Percentiles rank a stretch among this genome's conserved stretches.
phyloP scores from a whole-genome alignment of 1,139 yeast genomes.

The Pichia sp. region DNA sequence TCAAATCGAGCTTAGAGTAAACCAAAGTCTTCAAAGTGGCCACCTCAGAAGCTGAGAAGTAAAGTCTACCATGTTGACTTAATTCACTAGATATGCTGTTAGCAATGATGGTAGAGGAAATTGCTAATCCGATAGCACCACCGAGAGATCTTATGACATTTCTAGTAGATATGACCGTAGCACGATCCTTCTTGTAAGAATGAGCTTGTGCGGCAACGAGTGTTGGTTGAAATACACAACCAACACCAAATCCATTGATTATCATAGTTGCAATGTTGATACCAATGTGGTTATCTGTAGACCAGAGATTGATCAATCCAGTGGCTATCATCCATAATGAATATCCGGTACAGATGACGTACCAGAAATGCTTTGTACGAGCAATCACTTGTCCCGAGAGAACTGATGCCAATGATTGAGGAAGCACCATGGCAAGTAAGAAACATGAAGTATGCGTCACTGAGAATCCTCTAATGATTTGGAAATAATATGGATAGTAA shows the following conservation, averaged over 20 bases:
- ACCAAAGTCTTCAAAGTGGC: not conserved
- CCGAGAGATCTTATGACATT: conserved; percentile 49
- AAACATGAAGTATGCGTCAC: conserved; percentile 35
- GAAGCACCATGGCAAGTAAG: conserved; percentile 36
- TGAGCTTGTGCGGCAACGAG: conserved; percentile 52
- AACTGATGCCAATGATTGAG: conserved; percentile 35
- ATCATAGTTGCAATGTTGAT: conserved; percentile 21
- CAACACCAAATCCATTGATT: conserved; percentile 44
- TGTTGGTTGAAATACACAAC: conserved; percentile 48
- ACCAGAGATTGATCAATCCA: conserved; percentile 25
- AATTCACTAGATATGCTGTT: conserved; percentile 26
- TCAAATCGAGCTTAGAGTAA: conserved; percentile 2
- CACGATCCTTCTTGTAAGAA: conserved; percentile 42
- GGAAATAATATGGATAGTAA: conserved; percentile 45
- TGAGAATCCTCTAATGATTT: conserved; percentile 38
- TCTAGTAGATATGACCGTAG: conserved; percentile 49
- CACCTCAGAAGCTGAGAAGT: conserved; percentile 1
- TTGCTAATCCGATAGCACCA: conserved; percentile 47
- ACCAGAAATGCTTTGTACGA: conserved; percentile 36
- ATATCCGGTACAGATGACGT: conserved; percentile 38
- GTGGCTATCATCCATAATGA: conserved; percentile 34
- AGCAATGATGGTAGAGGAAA: conserved; percentile 37
- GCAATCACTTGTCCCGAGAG: conserved; percentile 40
- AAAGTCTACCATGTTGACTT: not conserved
- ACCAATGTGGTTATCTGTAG: not conserved